Base-by-base conservation (phyloP, 371 early-diverging fungal species). In the Lichtheimia hyalospora region DNA sequence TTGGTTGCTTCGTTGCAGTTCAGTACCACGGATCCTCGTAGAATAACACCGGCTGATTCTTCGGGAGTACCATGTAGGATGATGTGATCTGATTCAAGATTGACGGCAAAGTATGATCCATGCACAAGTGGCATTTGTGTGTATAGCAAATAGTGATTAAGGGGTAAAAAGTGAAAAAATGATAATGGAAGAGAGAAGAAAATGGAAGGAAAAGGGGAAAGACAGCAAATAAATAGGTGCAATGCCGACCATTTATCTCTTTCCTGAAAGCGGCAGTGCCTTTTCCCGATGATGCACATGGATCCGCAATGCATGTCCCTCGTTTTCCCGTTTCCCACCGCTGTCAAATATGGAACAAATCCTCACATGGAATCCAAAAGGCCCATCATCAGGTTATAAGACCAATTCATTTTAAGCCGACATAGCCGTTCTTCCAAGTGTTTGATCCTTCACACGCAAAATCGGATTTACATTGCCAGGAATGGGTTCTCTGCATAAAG, bases 21-120 rank as follows among this genome's bases (percentile, higher is more conserved):
- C 5, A 81, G 48, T 5, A 71, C 61, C 3, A 81, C 73, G 0
- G 71, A 69, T 1, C 81, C 81, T 40, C 76, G 64, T 21, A 81
- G 55, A 34, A 81, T 69, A 48, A 74, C 75, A 49, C 81, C 81
- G 5, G 73, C 74, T 5, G 81, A 73, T 61, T 81, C 81, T 14
- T 74, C 74, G 0, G 63, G 56, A 27, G 69, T 66, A 8, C 81
- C 81, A 55, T 75, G 81, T 18, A 81, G 39, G 16, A 81, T 66
- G 51, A 81, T 63, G 49, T 75, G 69, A 15, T 73, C 68, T 7
- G 61, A 73, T 51, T 76, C 77, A 4, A 74, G 34, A 16, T 72
- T 66, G 51, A 79, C 74, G 52, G 68, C 66, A 46, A 79, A 74
- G 14, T 71, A 72, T 39, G 73, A 63, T 1, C 61, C 58, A 27